Conservation (phyloP, 345 rosid species). For the Kernera saxatilis region DNA sequence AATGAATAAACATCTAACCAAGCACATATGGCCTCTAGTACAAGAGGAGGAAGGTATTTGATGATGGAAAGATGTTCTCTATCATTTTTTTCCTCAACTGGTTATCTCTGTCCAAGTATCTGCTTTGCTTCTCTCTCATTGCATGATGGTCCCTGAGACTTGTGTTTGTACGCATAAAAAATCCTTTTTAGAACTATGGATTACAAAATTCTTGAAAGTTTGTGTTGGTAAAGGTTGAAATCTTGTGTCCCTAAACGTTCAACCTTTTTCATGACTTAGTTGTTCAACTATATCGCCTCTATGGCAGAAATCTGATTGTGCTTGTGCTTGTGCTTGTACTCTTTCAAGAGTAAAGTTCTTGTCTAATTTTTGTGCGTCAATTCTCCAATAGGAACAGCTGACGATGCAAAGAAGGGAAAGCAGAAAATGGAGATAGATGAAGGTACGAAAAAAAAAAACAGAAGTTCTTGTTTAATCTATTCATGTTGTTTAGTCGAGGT, state of each 20-base stretch:
- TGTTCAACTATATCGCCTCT: neutral
- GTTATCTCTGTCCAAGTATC: neutral
- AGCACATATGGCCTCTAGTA: constrained; percentile 55
- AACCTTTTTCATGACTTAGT: neutral
- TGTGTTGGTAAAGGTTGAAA: too few relatives aligned
- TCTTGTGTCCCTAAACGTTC: neutral
- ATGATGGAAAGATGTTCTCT: neutral
- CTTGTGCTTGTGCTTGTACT: neutral
- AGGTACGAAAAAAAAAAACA: constrained; percentile 6
- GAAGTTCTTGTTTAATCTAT: neutral
- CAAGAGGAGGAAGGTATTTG: constrained; percentile 33
- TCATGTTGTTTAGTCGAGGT: neutral
- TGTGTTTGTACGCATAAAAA: neutral
- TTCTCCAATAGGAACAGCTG: neutral
- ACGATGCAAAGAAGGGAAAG: constrained; percentile 19
- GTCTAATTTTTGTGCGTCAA: neutral
- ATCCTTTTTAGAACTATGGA: neutral
- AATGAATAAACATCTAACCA: constrained; percentile 52
- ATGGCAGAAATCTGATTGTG: neutral
- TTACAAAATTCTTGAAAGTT: too few relatives aligned
- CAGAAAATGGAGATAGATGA: constrained; percentile 20
- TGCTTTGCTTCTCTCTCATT: too few relatives aligned
- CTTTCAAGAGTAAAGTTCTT: neutral
- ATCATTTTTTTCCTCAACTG: neutral
- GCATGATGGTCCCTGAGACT: too few relatives aligned